Evolutionary conservation across 1,284 basidiomycete species (phyloP), one percentile per base, ranked within the genome.

Genomic region (Pterulicium gracile): DNA sequence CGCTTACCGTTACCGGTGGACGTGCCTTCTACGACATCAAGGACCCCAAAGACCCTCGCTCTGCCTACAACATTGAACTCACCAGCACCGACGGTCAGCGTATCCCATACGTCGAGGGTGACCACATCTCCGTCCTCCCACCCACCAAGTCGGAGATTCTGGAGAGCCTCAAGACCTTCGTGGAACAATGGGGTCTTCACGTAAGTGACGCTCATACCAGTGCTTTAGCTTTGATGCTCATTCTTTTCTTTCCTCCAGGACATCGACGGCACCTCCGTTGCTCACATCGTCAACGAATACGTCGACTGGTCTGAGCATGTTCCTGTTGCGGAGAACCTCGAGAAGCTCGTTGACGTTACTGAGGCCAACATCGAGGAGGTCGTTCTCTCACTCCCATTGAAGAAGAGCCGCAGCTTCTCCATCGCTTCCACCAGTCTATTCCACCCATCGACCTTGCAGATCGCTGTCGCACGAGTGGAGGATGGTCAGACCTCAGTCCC

Each of bases 401-500:
- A 39, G 36, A 39, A 39, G 36, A 18, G n/a, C 36, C 36, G 36
- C 36, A 39, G 15, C 36, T 39, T 39, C 36, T 39, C 36, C 5
- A 39, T 39, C 36, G 5, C 36, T 17, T 39, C 36, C 15, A 39
- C 36, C 36, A 5, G n/a, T 7, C 15, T 39, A 4, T 39, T 39
- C 36, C 36, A 39, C 36, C 36, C 36, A 15, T 13, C 36, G n/a
- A 39, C 36, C 36, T 18, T 39, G 7, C 36, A 39, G 7, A 7
- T 39, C 15, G 36, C 36, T 18, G 36, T 39, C 7, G 36, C 36
- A 13, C 5, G 15, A 17, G 36, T 39, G n/a, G 36, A 39, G 15
- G 36, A 39, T 18, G 36, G 36, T 39, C 36, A 39, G 15, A 39
- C 36, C 36, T 39, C 36, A 17, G 36, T 39, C 36, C 36, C 36